Conservation (phyloP, 2,329 filamentous ascomycete genomes). For the Fusarium xyrophilum region DNA sequence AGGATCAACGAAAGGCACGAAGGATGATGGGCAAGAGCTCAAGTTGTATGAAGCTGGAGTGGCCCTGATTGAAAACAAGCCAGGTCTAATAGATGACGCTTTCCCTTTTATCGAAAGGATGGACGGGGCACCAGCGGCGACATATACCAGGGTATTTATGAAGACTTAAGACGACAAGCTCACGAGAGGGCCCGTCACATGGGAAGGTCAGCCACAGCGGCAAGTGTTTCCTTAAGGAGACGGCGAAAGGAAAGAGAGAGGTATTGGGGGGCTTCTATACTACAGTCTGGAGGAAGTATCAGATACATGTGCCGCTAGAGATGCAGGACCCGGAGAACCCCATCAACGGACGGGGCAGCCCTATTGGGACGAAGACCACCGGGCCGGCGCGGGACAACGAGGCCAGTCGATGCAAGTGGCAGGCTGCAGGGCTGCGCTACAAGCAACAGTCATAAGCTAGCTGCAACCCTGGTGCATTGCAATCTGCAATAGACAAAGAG, state of each 20-base stretch:
- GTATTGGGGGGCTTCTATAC: conserved; percentile 32
- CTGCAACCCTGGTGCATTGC: conserved; percentile 15
- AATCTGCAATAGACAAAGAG: conserved; percentile 31
- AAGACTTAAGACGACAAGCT: conserved; percentile 30
- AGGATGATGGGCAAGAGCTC: conserved; percentile 13
- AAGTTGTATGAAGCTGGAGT: conserved; percentile 24
- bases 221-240: conserved; percentile 26
- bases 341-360: conserved; percentile 35
- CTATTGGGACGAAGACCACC: conserved; percentile 33
- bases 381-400: conserved; percentile 22
- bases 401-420: conserved; percentile 27
- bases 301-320: conserved; percentile 30
- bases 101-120: conserved; percentile 39
- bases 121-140: conserved; percentile 26
- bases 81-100: conserved; percentile 30
- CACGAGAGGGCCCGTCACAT: conserved; percentile 29
- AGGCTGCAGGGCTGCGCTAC: conserved; percentile 35
- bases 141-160: conserved; percentile 34
- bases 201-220: conserved; percentile 34
- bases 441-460: conserved; percentile 27
- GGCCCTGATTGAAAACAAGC: conserved; percentile 24
- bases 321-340: conserved; percentile 30
- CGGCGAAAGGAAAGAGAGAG: conserved; percentile 23
- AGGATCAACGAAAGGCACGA: conserved; percentile 14
- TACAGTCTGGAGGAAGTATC: conserved; percentile 31